These are phyloP conservation scores for Voacanga thouarsii DNA, from an alignment of 257 asterid species.

Conservation along the genomic window DNA sequence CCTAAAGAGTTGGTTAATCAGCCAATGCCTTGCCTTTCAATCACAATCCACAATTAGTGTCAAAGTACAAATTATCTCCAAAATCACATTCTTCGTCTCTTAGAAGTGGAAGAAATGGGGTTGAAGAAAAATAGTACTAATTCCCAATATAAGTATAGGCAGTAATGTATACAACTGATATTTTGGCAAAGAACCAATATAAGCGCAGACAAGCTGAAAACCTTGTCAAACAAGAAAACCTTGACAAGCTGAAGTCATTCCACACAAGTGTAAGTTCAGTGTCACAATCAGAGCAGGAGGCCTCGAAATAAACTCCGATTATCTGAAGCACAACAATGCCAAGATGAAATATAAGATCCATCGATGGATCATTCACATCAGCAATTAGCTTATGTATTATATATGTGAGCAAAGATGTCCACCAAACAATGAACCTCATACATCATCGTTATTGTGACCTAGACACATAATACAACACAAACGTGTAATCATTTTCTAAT, in stretches of 20 bases:
- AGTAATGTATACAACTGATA: too few species aligned
- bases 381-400: background rate
- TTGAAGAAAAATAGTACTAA: background rate
- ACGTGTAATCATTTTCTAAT: background rate
- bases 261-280: background rate
- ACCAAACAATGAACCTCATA: background rate
- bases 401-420: background rate
- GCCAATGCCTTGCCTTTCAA: background rate
- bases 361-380: too few species aligned
- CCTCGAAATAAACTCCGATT: too few species aligned
- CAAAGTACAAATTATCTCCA: too few species aligned
- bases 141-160: background rate
- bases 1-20: background rate
- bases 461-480: background rate
- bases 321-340: too few species aligned
- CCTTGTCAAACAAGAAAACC: too few species aligned
- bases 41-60: background rate
- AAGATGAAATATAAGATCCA: too few species aligned
- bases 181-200: too few species aligned
- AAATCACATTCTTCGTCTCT: too few species aligned
- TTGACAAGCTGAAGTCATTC: too few species aligned
- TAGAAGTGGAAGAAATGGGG: background rate
- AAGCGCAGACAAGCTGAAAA: too few species aligned
- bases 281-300: background rate
- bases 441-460: background rate